Base-by-base conservation (phyloP, 208 protist species). In the Crithidia sp. region DNA sequence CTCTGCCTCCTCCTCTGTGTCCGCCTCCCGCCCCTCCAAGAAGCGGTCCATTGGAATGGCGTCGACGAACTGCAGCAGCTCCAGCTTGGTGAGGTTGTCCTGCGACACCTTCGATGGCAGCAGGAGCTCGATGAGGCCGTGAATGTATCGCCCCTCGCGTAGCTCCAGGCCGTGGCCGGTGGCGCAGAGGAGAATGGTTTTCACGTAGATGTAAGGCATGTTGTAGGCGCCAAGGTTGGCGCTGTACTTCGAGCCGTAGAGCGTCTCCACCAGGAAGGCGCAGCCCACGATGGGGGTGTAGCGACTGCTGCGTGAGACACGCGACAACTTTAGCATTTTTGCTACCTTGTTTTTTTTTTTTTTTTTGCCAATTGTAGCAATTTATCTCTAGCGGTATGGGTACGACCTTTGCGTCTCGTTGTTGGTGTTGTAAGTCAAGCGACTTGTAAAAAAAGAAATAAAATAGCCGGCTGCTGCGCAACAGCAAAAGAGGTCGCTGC, bases 171-270 rank as follows among this genome's bases (percentile, higher is more conserved):
- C 70, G 41, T 78, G 19, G 37, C 74, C 83, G 13, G 82, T 79
- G 58, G 79, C 78, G 71, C 85, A 91, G 49, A 90, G 83, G 4
- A 95, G 67, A 14, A 96, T 64, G 2, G 87, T 90, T 64, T 93
- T 94, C 0, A 94, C 81, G 65, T 96, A 96, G 9, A 89, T 66
- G 64, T 86, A 92, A 0, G 91, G 91, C 66, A 87, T 84, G 64
- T 59, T 70, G 66, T 88, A 93, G 40, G 74, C 72, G 7, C 88
- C 88, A 6, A 96, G 68, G 74, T 94, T 82, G 19, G 88, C 82
- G 17, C 78, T 81, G 78, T 94, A 94, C 76, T 91, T 92, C 43
- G 73, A 87, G n/a, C 88, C 88, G 74, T 96, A 96, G 4, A 96
- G 79, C 13, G 52, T 72, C 76, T 96, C 88, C 0, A 84, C 39